Conservation (phyloP, 1,139 yeast species). For the Blastobotrys elegans region DNA sequence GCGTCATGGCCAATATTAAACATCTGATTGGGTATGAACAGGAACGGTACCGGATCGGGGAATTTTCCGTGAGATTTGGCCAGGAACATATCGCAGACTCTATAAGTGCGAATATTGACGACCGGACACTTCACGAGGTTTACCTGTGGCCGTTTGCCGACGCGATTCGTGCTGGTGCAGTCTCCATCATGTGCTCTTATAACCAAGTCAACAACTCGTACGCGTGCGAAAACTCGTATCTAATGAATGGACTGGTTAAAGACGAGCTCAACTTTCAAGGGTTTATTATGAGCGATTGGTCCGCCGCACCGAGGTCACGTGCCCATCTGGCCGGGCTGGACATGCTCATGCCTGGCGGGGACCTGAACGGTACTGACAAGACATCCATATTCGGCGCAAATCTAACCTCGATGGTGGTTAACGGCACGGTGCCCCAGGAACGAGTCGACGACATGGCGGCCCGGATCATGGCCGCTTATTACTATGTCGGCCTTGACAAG, state of each 20-base stretch:
- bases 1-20: slow-evolving; percentile 39
- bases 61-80: slow-evolving; percentile 32
- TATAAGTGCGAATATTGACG: slow-evolving; percentile 48
- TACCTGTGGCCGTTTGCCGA: slow-evolving; percentile 68
- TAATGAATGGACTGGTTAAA: slow-evolving; percentile 51
- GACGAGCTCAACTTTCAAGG: slow-evolving; percentile 66
- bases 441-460: slow-evolving; percentile 60
- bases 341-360: slow-evolving; percentile 64
- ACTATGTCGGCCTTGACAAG: slow-evolving; percentile 30
- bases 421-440: slow-evolving; percentile 50
- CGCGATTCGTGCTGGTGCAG: slow-evolving; percentile 57
- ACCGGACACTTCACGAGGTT: slow-evolving; percentile 57
- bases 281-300: slow-evolving; percentile 63
- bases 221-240: slow-evolving; percentile 57
- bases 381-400: slow-evolving; percentile 54
- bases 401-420: slow-evolving; percentile 51
- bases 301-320: slow-evolving; percentile 49
- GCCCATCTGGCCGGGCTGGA: slow-evolving; percentile 58
- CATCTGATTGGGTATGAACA: slow-evolving; percentile 11
- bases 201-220: slow-evolving; percentile 55
- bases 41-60: slow-evolving; percentile 25
- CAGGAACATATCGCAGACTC: slow-evolving; percentile 33
- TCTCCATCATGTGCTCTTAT: slow-evolving; percentile 59
- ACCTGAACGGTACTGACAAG: slow-evolving; percentile 29
- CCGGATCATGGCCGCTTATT: slow-evolving; percentile 55